A percentile compares a stretch with the other conserved stretches of the same genome.
Conservation (phyloP, 306 rosid species). For the Prunus davidiana region DNA sequence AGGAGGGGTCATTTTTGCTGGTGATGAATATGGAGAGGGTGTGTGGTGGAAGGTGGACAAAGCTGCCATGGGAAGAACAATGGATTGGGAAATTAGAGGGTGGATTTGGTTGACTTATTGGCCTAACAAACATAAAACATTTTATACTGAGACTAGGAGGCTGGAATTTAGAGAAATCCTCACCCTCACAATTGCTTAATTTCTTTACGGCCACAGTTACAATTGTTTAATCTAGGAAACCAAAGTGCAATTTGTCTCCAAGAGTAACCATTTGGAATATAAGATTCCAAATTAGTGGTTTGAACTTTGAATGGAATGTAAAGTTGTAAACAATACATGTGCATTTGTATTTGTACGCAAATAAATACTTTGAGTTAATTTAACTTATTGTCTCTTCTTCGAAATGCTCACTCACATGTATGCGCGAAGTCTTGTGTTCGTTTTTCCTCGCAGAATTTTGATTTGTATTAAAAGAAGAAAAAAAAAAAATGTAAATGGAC, state of each 20-base stretch:
- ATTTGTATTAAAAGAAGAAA: too few relatives aligned
- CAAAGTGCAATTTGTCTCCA: neutral
- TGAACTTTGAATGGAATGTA: too few relatives aligned
- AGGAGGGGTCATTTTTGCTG: constrained; percentile 85
- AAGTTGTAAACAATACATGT: too few relatives aligned
- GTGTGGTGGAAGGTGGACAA: constrained; percentile 83
- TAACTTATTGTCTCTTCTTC: too few relatives aligned
- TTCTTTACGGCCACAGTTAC: neutral
- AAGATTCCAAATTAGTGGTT: neutral
- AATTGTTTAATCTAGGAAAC: neutral
- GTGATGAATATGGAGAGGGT: constrained; percentile 79
- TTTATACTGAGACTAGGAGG: constrained; percentile 71
- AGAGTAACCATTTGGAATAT: neutral
- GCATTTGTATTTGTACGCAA: too few relatives aligned
- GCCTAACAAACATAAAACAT: constrained; percentile 78
- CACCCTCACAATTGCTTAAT: constrained; percentile 47
- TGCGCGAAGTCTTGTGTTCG: too few relatives aligned
- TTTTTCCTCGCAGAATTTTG: too few relatives aligned
- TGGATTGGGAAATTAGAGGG: constrained; percentile 93
- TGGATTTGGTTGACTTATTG: constrained; percentile 92
- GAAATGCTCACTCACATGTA: too few relatives aligned
- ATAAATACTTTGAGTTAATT: too few relatives aligned
- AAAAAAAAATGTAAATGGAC: too few relatives aligned
- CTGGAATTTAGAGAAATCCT: constrained; percentile 71
- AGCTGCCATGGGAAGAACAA: constrained; percentile 52